Evolutionary conservation across 1,284 basidiomycete genomes (phyloP), one percentile per base, ranked within the genome.

Genomic region (Cerrena zonata): DNA sequence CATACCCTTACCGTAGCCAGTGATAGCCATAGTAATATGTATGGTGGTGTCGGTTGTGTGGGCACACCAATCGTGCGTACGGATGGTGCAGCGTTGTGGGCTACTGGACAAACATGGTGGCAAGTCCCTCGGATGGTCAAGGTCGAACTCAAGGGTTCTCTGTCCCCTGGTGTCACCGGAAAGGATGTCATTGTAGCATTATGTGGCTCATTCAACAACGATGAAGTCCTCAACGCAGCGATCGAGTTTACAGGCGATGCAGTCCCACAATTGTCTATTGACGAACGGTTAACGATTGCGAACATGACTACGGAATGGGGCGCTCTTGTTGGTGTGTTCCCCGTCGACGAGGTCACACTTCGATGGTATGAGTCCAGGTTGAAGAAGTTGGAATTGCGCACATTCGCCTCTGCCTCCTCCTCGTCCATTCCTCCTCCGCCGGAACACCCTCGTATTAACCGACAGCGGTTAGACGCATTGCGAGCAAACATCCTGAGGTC

Each of bases 301-400:
- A 96, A 96, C 69, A 99, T 99, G 95, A 98, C 95, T 2, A 99
- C 96, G 15, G 95, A 99, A 67, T 99, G 95, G 95, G 95, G 95
- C 47, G 95, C 95, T 1, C 81, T 99, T 1, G 93, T 85, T 5
- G 95, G 95, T 39, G 84, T 97, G 12, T 99, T 99, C 75, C 94
- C 95, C 0, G 87, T 94, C 7, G 95, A 99, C 66, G 77, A 84
- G 30, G 82, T 81, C 13, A 79, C 93, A 4, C 66, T 94, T 36
- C 67, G 83, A 22, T 99, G 94, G 94, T 99, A 99, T 68, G 86
- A 92, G 51, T 71, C 74, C n/a, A 73, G 82, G 23, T 70, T 96
- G 54, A 78, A 77, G 56, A 90, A 86, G 67, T 76, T 91, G 45
- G 90, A 95, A 65, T 73, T 88, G 47, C 80, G 89, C 45, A 84